Evolutionary conservation across 306 rosid species (phyloP).

Genomic region (Coriaria nepalensis): DNA sequence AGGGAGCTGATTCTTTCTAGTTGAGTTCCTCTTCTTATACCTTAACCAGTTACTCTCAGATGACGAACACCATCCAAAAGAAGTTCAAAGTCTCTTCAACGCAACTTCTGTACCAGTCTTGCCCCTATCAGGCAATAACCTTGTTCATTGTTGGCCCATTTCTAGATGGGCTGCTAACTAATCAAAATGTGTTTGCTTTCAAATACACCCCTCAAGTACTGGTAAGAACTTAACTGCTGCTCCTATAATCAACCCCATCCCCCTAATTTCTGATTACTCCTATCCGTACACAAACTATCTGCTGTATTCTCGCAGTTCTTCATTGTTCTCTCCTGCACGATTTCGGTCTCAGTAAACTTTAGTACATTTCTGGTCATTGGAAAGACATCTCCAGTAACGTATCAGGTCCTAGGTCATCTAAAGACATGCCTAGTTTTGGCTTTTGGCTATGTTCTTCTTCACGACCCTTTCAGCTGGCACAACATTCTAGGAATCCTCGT

Average conservation of each 20-base stretch:
- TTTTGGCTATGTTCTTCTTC: conserved; percentile 77
- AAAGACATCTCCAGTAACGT: conserved; percentile 91
- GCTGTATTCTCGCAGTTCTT: conserved; percentile 35
- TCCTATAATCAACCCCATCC: background rate
- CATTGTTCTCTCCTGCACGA: conserved; percentile 77
- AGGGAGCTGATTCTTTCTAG: too few species aligned
- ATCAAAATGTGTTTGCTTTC: conserved; percentile 69
- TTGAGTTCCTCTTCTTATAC: background rate
- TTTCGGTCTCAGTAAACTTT: conserved; percentile 89
- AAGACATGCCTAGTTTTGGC: conserved; percentile 90
- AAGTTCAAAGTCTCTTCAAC: conserved; percentile 92
- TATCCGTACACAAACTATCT: conserved; percentile 3
- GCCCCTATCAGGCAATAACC: conserved; percentile 79
- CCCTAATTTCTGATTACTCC: background rate
- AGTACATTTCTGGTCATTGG: conserved; percentile 95
- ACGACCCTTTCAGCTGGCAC: conserved; percentile 85
- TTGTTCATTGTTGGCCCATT: conserved; percentile 80
- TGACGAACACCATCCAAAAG: conserved; percentile 98
- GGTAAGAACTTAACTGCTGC: conserved; percentile 38
- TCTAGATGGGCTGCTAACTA: conserved; percentile 64
- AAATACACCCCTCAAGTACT: conserved; percentile 78
- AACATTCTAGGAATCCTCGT: conserved; percentile 70
- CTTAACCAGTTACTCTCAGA: conserved; percentile 63
- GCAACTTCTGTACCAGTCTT: conserved; percentile 87
- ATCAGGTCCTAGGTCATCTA: conserved; percentile 95